A percentile compares a stretch with the other conserved stretches of the same genome.
Conservation (phyloP, 1,284 basidiomycete species). For the Ustilago nuda region DNA sequence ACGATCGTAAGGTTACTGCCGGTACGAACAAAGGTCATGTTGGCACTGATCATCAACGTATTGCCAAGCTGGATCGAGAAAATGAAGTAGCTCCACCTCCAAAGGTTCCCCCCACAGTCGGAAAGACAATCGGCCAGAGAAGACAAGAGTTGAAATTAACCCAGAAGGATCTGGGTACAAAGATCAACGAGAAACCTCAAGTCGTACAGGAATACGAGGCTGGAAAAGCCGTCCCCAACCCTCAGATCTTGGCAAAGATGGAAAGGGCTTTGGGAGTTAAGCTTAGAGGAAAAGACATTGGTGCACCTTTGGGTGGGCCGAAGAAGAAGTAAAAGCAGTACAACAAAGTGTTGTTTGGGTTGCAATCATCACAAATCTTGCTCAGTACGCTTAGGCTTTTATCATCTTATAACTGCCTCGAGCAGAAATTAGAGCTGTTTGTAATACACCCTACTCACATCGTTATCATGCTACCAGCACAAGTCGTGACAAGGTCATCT, state of each 20-base stretch:
- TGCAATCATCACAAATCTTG: no score
- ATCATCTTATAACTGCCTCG: no score
- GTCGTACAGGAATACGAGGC: slow-evolving; percentile 87
- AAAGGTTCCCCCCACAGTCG: slow-evolving; percentile 83
- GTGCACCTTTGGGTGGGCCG: slow-evolving; percentile 55
- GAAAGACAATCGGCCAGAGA: slow-evolving; percentile 86
- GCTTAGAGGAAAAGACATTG: slow-evolving; percentile 72
- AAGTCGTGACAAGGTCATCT: no score
- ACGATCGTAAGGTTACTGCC: slow-evolving; percentile 70
- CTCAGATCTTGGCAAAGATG: slow-evolving; percentile 89
- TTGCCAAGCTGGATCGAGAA: slow-evolving; percentile 67
- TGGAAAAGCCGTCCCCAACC: slow-evolving; percentile 86
- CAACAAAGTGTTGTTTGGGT: no score
- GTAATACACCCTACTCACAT: no score
- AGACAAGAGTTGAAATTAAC: slow-evolving; percentile 82
- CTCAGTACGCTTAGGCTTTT: no score
- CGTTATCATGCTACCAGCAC: no score
- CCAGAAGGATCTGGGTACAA: slow-evolving; percentile 94
- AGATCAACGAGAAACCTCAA: slow-evolving; percentile 89
- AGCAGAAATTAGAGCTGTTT: no score
- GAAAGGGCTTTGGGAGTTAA: slow-evolving; percentile 91
- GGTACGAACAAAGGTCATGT: slow-evolving; percentile 65
- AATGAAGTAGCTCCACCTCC: slow-evolving; percentile 95
- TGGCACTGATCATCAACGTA: slow-evolving; percentile 65
- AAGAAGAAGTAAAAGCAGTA: slow-evolving; percentile 52